Evolutionary conservation across 352 stramenopile species (phyloP).

Genomic region (Globisporangium mamillatum): DNA sequence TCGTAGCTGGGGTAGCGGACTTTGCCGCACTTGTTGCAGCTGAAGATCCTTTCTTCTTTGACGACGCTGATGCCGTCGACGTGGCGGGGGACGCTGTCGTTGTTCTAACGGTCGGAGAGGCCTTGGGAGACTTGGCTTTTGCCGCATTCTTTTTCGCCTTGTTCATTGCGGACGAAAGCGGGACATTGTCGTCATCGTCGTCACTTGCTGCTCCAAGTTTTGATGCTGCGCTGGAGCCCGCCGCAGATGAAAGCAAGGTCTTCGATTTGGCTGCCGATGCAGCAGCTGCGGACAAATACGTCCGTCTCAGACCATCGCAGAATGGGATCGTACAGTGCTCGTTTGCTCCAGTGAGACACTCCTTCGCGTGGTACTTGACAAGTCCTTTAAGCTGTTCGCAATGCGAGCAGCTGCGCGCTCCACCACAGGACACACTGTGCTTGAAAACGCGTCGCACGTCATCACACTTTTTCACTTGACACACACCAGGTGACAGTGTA

Average conservation of each 20-base stretch:
- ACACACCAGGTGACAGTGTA: slow-evolving; percentile 49
- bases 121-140: slow-evolving; percentile 68
- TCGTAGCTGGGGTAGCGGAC: slow-evolving; percentile 16
- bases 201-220: slow-evolving; percentile 27
- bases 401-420: slow-evolving; percentile 63
- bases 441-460: slow-evolving; percentile 85
- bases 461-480: slow-evolving; percentile 85
- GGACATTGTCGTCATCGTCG: slow-evolving; percentile 75
- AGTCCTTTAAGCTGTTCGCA: slow-evolving; percentile 82
- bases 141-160: slow-evolving; percentile 56
- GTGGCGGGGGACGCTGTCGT: slow-evolving; percentile 7
- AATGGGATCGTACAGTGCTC: slow-evolving; percentile 85
- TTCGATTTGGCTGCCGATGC: slow-evolving; percentile 31
- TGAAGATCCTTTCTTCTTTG: slow-evolving; percentile 30
- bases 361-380: slow-evolving; percentile 83
- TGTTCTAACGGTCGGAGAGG: slow-evolving; percentile 19
- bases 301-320: slow-evolving; percentile 66
- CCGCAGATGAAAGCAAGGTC: slow-evolving; percentile 21
- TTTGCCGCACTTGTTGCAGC: slow-evolving; percentile 14
- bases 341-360: slow-evolving; percentile 53
- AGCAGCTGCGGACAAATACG: slow-evolving; percentile 48
- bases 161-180: slow-evolving; percentile 58
- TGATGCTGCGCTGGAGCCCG: slow-evolving; percentile 12
- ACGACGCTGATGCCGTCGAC: not conserved
- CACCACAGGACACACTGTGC: slow-evolving; percentile 75